A percentile compares a stretch with the other conserved stretches of the same genome.
Evolutionary conservation across 345 rosid species (phyloP).

Genomic region (Brassica napus): Da-Ae NC_063444.1:7895501-7896000

Average conservation of each 20-base stretch:
- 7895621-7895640: constrained; percentile 42
- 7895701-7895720: constrained; percentile 52
- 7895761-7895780: constrained; percentile 58
- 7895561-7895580: constrained; percentile 52
- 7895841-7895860: constrained; percentile 51
- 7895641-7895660: constrained; percentile 50
- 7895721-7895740: constrained; percentile 59
- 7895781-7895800: constrained; percentile 70
- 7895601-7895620: constrained; percentile 66
- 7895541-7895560: constrained; percentile 52
- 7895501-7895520: constrained; percentile 53
- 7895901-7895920: constrained; percentile 64
- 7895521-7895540: constrained; percentile 74
- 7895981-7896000: constrained; percentile 44
- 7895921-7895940: constrained; percentile 84
- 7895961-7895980: constrained; percentile 78
- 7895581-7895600: constrained; percentile 88
- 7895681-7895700: constrained; percentile 66
- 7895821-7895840: constrained; percentile 62
- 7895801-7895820: constrained; percentile 80
- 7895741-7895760: constrained; percentile 72
- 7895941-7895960: constrained; percentile 84
- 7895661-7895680: constrained; percentile 76
- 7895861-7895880: constrained; percentile 81
- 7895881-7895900: constrained; percentile 69